phyloP scores from a whole-genome alignment of 345 rosid genomes.

The Dipteronia sinensis region DNA sequence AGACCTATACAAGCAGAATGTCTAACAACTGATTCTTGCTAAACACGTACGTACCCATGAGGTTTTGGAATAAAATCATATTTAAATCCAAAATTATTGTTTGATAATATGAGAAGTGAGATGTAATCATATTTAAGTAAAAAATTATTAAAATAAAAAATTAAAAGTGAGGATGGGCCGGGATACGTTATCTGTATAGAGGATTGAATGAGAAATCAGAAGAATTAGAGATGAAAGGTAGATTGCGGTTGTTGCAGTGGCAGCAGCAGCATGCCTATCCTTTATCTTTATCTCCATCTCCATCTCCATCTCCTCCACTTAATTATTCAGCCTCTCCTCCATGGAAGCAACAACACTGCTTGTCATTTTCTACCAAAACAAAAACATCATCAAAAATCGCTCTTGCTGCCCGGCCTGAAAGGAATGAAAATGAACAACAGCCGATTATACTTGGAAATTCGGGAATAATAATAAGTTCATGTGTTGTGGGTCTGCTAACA shows the following conservation, averaged over 20 bases:
- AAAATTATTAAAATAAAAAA: too few species aligned
- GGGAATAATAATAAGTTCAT: conserved; percentile 50
- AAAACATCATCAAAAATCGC: background rate
- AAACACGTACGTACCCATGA: too few species aligned
- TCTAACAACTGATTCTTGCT: too few species aligned
- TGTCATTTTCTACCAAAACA: background rate
- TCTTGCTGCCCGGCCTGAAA: conserved; percentile 18
- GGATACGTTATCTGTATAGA: background rate
- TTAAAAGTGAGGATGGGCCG: background rate
- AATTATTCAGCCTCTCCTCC: background rate
- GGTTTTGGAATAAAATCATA: too few species aligned
- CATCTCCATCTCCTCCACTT: background rate
- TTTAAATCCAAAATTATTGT: too few species aligned
- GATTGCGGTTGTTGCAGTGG: background rate
- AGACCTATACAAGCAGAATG: too few species aligned
- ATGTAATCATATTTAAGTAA: too few species aligned
- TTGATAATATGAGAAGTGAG: too few species aligned
- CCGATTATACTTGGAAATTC: conserved; percentile 28
- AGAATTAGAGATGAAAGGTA: background rate
- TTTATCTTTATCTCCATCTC: background rate
- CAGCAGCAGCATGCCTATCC: background rate
- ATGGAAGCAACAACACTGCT: conserved; percentile 1
- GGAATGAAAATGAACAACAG: conserved; percentile 21
- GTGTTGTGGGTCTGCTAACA: conserved; percentile 74
- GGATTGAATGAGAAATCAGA: background rate